These are phyloP conservation scores for Neurospora discreta DNA, from an alignment of 495 filamentous ascomycete species.

Conservation along the genomic window DNA sequence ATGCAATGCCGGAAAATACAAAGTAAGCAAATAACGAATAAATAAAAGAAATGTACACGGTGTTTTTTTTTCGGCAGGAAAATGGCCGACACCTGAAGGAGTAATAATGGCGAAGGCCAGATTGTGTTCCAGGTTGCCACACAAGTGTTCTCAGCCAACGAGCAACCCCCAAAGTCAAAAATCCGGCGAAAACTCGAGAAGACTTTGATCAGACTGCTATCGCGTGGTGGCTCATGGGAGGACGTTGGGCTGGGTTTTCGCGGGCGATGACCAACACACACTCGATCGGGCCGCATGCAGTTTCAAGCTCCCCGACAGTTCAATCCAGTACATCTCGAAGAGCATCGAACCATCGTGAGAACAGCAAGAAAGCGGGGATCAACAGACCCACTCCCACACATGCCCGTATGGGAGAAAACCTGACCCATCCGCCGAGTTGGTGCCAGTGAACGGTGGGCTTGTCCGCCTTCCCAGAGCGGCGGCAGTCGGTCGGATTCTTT, in stretches of 20 bases:
- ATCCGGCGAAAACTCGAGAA: neutral
- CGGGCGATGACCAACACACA: neutral
- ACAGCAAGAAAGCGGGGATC: neutral
- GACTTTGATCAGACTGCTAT: neutral
- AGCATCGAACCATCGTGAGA: neutral
- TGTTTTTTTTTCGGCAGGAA: neutral
- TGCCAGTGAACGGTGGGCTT: neutral
- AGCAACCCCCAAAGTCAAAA: neutral
- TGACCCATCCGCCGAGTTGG: neutral
- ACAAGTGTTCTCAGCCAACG: neutral
- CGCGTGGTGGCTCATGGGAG: neutral
- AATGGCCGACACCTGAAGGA: neutral
- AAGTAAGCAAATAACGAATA: neutral
- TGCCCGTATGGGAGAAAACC: neutral
- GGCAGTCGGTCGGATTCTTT: neutral
- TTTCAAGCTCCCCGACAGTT: neutral
- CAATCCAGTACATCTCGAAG: neutral
- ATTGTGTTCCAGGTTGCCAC: neutral
- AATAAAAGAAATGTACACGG: neutral
- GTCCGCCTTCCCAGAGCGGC: neutral
- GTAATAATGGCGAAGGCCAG: neutral
- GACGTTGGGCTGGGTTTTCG: neutral
- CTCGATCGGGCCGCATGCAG: neutral
- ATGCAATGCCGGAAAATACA: neutral
- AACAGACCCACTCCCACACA: neutral